A percentile compares a stretch with the other conserved stretches of the same genome.
phyloP scores from a whole-genome alignment of 495 filamentous ascomycete genomes.

The Penicillium pancosmium region DNA sequence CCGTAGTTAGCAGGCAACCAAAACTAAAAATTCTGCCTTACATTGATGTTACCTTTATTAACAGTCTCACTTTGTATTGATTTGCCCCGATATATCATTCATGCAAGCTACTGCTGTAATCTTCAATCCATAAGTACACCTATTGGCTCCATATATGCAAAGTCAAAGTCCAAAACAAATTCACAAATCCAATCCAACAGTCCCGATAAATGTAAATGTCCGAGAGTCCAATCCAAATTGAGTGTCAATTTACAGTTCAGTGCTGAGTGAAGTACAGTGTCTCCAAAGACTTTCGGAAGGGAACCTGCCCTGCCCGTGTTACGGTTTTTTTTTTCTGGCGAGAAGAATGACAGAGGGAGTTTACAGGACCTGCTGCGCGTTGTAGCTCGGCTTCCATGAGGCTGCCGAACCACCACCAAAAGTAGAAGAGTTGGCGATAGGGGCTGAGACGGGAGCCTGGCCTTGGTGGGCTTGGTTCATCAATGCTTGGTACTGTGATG shows the following conservation, averaged over 20 bases:
- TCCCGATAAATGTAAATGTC: neutral
- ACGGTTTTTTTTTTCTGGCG: no score
- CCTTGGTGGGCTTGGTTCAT: slow-evolving; percentile 27
- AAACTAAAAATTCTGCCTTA: no score
- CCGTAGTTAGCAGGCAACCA: no score
- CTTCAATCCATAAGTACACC: neutral
- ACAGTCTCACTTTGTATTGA: no score
- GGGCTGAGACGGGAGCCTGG: slow-evolving; percentile 6
- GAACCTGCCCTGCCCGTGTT: no score
- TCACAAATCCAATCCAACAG: neutral
- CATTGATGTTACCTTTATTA: no score
- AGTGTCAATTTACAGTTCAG: no score
- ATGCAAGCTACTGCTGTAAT: neutral
- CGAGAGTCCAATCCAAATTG: neutral
- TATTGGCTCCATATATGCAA: slow-evolving; percentile 13
- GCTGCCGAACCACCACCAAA: slow-evolving; percentile 13
- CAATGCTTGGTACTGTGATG: slow-evolving; percentile 36
- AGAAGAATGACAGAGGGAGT: no score
- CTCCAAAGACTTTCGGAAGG: no score
- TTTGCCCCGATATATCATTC: neutral
- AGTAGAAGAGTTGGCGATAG: slow-evolving; percentile 15
- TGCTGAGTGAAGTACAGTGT: no score
- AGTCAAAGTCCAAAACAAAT: neutral
- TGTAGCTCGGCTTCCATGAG: slow-evolving; percentile 21
- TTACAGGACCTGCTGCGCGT: slow-evolving; percentile 29